A percentile compares a stretch with the other conserved stretches of the same genome.
Conservation (phyloP, 148 eudicot species). For the Talinum fruticosum region DNA sequence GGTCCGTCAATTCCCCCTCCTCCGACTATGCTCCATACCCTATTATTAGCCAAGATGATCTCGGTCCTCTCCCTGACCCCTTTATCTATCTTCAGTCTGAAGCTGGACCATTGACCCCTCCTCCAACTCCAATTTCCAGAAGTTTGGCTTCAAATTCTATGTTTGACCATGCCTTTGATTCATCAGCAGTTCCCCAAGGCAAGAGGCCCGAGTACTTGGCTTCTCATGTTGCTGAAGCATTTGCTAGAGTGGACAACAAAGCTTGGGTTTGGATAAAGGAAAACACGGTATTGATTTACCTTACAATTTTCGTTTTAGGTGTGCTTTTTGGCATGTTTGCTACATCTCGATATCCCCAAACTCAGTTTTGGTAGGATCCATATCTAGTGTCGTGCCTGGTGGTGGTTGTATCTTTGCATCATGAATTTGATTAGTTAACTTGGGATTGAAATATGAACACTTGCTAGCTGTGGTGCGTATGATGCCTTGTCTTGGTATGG, state of each 20-base stretch:
- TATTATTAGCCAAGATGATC: slow-evolving; percentile 12
- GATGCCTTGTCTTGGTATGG: no score
- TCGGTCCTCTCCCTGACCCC: neutral
- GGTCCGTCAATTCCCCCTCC: neutral
- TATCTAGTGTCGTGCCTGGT: no score
- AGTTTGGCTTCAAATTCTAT: neutral
- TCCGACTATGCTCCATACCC: slow-evolving; percentile 12
- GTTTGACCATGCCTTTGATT: slow-evolving; percentile 13
- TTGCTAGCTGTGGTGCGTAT: neutral
- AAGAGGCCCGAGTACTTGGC: neutral
- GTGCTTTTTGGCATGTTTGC: slow-evolving; percentile 11
- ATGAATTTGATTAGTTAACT: neutral
- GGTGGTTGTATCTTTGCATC: neutral
- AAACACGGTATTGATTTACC: neutral
- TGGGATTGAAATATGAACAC: neutral
- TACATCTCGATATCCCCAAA: neutral
- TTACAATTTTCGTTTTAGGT: slow-evolving; percentile 7
- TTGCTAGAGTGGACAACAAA: neutral
- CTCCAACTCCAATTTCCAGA: slow-evolving; percentile 10
- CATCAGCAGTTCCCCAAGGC: neutral
- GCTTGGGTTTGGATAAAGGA: neutral
- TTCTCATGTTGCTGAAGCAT: slow-evolving; percentile 16
- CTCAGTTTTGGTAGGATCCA: neutral
- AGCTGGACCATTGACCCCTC: slow-evolving; percentile 20
- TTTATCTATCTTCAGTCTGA: neutral